Conservation (phyloP, 2,329 filamentous ascomycete genomes). For the Ophiosphaerella korrae region DNA sequence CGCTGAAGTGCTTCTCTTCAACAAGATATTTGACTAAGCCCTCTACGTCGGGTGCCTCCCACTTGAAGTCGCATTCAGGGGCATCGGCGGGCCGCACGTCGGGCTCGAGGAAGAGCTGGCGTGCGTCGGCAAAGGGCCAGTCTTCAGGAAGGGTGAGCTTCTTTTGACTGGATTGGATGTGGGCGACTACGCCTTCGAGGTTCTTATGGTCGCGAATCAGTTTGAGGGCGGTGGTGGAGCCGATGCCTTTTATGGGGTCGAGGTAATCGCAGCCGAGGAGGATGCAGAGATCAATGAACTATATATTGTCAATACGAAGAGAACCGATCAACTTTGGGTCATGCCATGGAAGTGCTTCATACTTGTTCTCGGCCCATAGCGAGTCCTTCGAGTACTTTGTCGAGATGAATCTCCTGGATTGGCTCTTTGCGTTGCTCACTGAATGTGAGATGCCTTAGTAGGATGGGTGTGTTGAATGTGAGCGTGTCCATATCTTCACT, state of each 20-base stretch:
- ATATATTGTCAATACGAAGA: conserved; percentile 5
- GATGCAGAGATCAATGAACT: conserved; percentile 98
- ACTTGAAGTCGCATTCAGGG: conserved; percentile 93
- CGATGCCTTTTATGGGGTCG: conserved; percentile 93
- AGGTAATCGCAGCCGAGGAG: conserved; percentile 97
- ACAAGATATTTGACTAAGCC: conserved; percentile 89
- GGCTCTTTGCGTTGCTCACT: conserved; percentile 97
- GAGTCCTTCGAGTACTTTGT: conserved; percentile 84
- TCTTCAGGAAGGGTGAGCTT: conserved; percentile 83
- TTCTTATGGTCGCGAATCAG: conserved; percentile 90
- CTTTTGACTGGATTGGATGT: conserved; percentile 77
- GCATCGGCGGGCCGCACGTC: conserved; percentile 85
- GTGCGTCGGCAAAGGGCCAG: conserved; percentile 93
- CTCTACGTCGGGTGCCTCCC: conserved; percentile 91
- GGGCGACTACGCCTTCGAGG: conserved; percentile 86
- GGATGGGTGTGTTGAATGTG: conserved; percentile 89
- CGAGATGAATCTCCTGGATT: conserved; percentile 90
- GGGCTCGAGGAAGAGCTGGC: conserved; percentile 87
- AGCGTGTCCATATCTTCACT: conserved; percentile 99
- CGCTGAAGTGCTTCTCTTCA: conserved; percentile 93
- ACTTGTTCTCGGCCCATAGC: conserved; percentile 88
- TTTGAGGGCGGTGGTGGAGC: conserved; percentile 88
- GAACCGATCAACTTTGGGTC: background rate
- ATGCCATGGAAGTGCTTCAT: conserved; percentile 23
- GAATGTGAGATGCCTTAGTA: conserved; percentile 92